Evolutionary conservation across 2,329 filamentous ascomycete genomes (phyloP).

Genomic region (Chaetomium strumarium): DNA sequence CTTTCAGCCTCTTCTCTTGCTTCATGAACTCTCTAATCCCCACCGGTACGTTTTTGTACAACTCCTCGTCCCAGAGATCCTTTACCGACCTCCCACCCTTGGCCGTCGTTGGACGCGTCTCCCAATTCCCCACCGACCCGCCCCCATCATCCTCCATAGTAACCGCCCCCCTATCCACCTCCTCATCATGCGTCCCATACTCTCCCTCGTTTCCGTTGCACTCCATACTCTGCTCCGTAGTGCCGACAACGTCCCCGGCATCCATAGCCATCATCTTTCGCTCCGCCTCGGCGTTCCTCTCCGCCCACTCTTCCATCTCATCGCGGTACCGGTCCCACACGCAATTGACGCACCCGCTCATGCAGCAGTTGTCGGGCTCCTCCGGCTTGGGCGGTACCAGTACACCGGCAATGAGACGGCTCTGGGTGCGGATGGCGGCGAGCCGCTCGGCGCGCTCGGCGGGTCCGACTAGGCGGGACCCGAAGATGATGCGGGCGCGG

Average conservation of each 20-base stretch:
- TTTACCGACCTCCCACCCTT: constrained; percentile 38
- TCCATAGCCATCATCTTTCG: constrained; percentile 40
- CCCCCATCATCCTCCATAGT: constrained; percentile 79
- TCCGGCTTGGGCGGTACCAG: constrained; percentile 74
- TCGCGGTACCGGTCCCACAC: constrained; percentile 92
- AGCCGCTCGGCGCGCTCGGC: constrained; percentile 59
- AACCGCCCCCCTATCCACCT: constrained; percentile 31
- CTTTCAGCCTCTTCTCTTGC: constrained; percentile 83
- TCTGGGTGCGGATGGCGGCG: constrained; percentile 51
- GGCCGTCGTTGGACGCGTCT: constrained; percentile 18
- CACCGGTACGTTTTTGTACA: constrained; percentile 78
- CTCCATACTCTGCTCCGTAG: constrained; percentile 19
- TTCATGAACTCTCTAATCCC: constrained; percentile 97
- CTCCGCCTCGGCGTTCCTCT: constrained; percentile 58
- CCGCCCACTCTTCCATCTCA: constrained; percentile 84
- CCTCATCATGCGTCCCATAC: constrained; percentile 38
- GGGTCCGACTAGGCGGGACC: constrained; percentile 69
- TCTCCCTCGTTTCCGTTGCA: constrained; percentile 24
- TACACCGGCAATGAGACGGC: constrained; percentile 68
- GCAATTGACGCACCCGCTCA: constrained; percentile 97
- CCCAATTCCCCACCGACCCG: constrained; percentile 66
- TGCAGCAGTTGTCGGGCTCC: constrained; percentile 97
- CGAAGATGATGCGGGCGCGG: constrained; percentile 61
- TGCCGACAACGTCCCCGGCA: constrained; percentile 16
- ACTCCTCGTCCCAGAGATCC: constrained; percentile 56